Evolutionary conservation across 371 early-diverging fungal species (phyloP).

Genomic region (Mucor velutinosus): DNA sequence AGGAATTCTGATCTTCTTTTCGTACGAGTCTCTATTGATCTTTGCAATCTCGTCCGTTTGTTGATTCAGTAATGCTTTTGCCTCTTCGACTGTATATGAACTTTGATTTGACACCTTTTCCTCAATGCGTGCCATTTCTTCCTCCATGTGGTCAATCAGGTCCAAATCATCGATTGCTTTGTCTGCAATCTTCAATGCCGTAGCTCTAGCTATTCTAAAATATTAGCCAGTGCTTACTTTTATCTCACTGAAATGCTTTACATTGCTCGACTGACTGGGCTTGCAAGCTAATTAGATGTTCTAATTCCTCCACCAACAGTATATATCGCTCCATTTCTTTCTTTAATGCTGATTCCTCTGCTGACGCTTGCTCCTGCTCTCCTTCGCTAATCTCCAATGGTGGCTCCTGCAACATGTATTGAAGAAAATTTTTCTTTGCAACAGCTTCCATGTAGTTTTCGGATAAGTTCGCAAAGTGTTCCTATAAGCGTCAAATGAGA

Average conservation of each 20-base stretch:
- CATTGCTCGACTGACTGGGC: conserved; percentile 1
- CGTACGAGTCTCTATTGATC: neutral
- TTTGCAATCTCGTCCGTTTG: neutral
- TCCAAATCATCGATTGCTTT: neutral
- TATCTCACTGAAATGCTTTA: neutral
- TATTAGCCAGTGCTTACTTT: neutral
- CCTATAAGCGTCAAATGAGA: neutral
- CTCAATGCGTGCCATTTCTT: conserved; percentile 6
- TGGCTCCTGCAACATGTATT: conserved; percentile 15
- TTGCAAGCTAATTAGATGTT: neutral
- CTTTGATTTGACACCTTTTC: neutral
- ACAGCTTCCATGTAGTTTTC: neutral
- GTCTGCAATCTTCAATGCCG: neutral
- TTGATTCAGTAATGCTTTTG: conserved; percentile 1
- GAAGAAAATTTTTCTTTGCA: conserved; percentile 9
- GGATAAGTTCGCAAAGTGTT: neutral
- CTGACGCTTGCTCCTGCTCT: neutral
- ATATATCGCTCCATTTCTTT: neutral
- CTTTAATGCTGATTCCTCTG: neutral
- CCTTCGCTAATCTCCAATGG: neutral
- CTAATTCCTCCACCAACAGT: neutral
- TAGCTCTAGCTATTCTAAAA: neutral
- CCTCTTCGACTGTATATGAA: conserved; percentile 15
- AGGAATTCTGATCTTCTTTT: conserved; percentile 8
- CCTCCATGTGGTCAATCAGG: neutral